phyloP scores from a whole-genome alignment of 345 rosid species.

The Ceriops zippeliana region DNA sequence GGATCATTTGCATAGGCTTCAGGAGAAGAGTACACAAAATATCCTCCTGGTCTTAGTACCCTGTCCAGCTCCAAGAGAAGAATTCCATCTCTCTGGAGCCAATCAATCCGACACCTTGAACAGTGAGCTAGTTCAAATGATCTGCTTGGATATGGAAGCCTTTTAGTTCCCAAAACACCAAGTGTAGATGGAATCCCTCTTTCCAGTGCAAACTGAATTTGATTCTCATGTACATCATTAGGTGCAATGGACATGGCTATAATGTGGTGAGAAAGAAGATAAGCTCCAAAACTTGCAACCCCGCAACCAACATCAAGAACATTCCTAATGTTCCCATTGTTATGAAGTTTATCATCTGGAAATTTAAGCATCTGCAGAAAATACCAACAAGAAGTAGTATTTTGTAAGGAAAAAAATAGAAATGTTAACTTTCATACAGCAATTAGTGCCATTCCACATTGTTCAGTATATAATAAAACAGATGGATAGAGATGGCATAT shows the following conservation, averaged over 20 bases:
- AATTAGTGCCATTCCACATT: not conserved
- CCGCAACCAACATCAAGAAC: slow-evolving; percentile 99
- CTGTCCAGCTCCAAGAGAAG: slow-evolving; percentile 91
- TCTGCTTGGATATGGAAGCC: slow-evolving; percentile 95
- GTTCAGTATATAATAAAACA: slow-evolving; percentile 11
- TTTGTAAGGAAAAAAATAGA: not conserved
- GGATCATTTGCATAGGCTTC: slow-evolving; percentile 92
- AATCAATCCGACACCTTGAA: slow-evolving; percentile 93
- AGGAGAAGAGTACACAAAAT: slow-evolving; percentile 95
- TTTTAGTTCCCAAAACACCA: slow-evolving; percentile 92
- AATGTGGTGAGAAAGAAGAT: slow-evolving; percentile 77
- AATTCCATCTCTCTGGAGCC: slow-evolving; percentile 97
- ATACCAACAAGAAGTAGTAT: not conserved
- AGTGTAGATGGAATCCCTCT: slow-evolving; percentile 93
- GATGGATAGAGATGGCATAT: not conserved
- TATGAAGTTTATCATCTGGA: slow-evolving; percentile 79
- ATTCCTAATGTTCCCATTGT: slow-evolving; percentile 70
- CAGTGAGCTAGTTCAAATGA: slow-evolving; percentile 98
- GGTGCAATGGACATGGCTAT: slow-evolving; percentile 97
- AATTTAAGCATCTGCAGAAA: slow-evolving; percentile 86
- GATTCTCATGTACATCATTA: slow-evolving; percentile 96
- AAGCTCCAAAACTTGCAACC: slow-evolving; percentile 98
- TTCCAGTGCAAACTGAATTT: slow-evolving; percentile 94
- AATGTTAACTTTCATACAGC: not conserved
- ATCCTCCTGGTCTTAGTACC: slow-evolving; percentile 92